Conservation (phyloP, 192 early-diverging fungal species). For the Mortierella hygrophila region DNA sequence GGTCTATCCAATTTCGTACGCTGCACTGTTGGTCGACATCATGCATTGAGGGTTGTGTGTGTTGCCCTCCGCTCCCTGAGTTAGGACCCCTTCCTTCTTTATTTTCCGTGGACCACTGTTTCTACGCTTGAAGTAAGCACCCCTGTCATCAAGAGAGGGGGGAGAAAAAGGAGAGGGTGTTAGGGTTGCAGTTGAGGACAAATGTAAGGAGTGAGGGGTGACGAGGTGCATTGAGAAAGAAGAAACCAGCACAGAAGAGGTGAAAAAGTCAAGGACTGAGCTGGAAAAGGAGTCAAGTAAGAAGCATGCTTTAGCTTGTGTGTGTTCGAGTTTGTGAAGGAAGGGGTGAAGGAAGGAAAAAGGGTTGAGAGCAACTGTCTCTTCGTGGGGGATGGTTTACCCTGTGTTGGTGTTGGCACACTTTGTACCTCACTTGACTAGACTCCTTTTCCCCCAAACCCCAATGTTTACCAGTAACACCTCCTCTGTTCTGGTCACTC, state of each 20-base stretch:
- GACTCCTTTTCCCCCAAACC: no score
- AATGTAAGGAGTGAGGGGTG: neutral
- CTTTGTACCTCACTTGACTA: no score
- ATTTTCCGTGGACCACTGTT: neutral
- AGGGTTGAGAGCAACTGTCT: no score
- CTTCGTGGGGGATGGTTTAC: no score
- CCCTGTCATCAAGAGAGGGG: neutral
- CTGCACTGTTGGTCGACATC: no score
- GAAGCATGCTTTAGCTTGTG: neutral
- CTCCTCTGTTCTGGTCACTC: no score
- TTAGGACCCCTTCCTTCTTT: neutral
- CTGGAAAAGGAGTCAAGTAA: neutral
- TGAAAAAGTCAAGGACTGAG: neutral
- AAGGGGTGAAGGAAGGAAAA: no score
- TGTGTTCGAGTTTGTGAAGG: neutral
- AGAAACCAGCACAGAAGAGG: neutral
- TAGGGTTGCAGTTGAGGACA: neutral
- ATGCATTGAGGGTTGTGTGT: no score
- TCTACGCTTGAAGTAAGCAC: neutral
- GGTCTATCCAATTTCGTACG: no score
- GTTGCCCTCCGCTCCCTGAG: neutral
- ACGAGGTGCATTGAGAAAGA: neutral
- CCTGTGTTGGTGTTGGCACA: no score
- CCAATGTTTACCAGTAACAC: no score
- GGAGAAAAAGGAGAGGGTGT: neutral